phyloP scores from a whole-genome alignment of 352 stramenopile genomes.

The Saprolegnia diclina region DNA sequence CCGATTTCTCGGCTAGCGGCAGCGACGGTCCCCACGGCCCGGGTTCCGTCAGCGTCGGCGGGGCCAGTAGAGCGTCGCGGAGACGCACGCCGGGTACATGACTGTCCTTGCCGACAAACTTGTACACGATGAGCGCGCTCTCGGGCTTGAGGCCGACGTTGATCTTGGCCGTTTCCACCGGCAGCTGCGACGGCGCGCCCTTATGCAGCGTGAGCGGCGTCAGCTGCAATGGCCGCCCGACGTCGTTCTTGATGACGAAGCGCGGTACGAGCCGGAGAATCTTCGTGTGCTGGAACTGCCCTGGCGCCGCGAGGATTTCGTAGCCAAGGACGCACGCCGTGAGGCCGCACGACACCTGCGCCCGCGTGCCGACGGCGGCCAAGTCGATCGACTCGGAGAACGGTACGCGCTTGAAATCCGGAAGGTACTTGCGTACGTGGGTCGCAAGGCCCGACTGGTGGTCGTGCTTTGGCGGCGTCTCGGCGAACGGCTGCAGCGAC shows the following conservation, averaged over 20 bases:
- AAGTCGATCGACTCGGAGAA: slow-evolving; percentile 74
- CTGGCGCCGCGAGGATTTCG: slow-evolving; percentile 67
- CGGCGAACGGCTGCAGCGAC: slow-evolving; percentile 59
- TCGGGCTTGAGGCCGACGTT: slow-evolving; percentile 48
- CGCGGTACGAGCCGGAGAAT: slow-evolving; percentile 73
- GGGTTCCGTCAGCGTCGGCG: slow-evolving; percentile 29
- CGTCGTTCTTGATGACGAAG: slow-evolving; percentile 64
- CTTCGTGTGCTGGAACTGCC: slow-evolving; percentile 78
- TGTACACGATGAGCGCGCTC: slow-evolving; percentile 59
- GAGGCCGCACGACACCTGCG: slow-evolving; percentile 50
- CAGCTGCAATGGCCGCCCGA: slow-evolving; percentile 57
- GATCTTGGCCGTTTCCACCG: slow-evolving; percentile 29
- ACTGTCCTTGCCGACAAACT: slow-evolving; percentile 62
- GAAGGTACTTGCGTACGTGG: slow-evolving; percentile 61
- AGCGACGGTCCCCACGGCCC: slow-evolving; percentile 59
- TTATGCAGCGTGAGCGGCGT: slow-evolving; percentile 78
- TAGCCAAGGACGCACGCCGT: slow-evolving; percentile 75
- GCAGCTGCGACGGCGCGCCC: slow-evolving; percentile 37
- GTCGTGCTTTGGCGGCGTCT: slow-evolving; percentile 53
- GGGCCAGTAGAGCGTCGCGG: slow-evolving; percentile 41
- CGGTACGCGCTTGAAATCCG: slow-evolving; percentile 58
- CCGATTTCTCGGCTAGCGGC: slow-evolving; percentile 35
- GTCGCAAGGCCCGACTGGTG: slow-evolving; percentile 18
- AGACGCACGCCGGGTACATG: slow-evolving; percentile 57
- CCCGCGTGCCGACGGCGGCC: slow-evolving; percentile 63